Conservation (phyloP, 176 grass and related monocot genomes). For the Tuctoria greenei region DNA sequence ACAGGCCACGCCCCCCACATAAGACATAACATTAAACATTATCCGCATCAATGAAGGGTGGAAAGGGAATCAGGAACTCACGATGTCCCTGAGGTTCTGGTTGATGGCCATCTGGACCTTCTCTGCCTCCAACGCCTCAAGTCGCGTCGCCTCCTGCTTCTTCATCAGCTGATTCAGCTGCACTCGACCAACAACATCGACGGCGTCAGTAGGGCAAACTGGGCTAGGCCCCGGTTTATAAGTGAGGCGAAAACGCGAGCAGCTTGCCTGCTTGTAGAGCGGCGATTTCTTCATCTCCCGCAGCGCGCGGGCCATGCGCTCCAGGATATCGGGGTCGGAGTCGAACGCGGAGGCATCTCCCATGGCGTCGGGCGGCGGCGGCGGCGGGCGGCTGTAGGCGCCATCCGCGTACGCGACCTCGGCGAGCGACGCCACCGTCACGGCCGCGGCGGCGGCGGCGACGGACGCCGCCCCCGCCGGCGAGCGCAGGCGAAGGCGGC, state of each 20-base stretch:
- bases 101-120: slow-evolving; percentile 48
- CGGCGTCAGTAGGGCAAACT: slow-evolving; percentile 3
- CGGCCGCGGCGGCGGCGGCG: slow-evolving; percentile 30
- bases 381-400: slow-evolving; percentile 38
- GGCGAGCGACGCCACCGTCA: slow-evolving; percentile 26
- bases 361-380: slow-evolving; percentile 25
- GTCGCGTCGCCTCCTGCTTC: slow-evolving; percentile 75
- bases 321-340: slow-evolving; percentile 63
- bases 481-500: slow-evolving; percentile 46
- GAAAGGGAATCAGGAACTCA: slow-evolving; percentile 25
- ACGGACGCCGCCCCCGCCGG: slow-evolving; percentile 34
- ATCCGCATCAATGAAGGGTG: neutral
- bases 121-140: slow-evolving; percentile 54
- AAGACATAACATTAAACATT: slow-evolving; percentile 14
- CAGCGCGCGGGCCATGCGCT: slow-evolving; percentile 59
- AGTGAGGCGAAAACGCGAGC: slow-evolving; percentile 40
- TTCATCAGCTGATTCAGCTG: slow-evolving; percentile 85
- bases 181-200: slow-evolving; percentile 6
- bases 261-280: slow-evolving; percentile 73
- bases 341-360: neutral
- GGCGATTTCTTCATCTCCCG: slow-evolving; percentile 75
- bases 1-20: neutral
- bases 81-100: slow-evolving; percentile 50
- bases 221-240: neutral
- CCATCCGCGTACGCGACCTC: slow-evolving; percentile 71